These are phyloP conservation scores for Ploettnerulaceae sp. DNA, from an alignment of 2,329 filamentous ascomycete species.

Conservation along the genomic window DNA sequence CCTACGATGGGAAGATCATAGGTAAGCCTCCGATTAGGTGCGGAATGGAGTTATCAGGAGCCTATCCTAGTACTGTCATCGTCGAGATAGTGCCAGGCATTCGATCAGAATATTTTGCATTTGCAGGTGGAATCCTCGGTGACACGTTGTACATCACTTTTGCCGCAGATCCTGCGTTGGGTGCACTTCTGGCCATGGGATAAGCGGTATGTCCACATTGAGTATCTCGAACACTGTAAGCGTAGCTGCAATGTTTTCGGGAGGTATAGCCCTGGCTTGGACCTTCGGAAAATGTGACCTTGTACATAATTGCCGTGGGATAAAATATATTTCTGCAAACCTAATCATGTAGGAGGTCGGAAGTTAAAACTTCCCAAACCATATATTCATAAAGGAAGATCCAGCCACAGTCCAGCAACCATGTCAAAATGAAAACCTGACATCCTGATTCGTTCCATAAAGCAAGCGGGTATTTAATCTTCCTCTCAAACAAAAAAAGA, in stretches of 20 bases:
- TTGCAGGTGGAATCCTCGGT: slow-evolving; percentile 50
- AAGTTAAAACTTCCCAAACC: too few relatives aligned
- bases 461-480: background rate
- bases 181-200: slow-evolving; percentile 62
- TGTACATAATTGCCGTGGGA: background rate
- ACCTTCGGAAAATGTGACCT: background rate
- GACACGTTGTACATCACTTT: slow-evolving; percentile 40
- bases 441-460: background rate
- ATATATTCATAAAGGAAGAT: too few relatives aligned
- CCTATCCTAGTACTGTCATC: slow-evolving; percentile 60
- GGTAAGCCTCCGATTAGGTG: slow-evolving; percentile 56
- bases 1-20: slow-evolving; percentile 61
- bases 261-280: slow-evolving; percentile 37
- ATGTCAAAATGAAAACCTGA: background rate
- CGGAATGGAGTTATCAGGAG: slow-evolving; percentile 62
- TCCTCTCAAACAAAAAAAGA: background rate
- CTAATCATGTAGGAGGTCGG: background rate
- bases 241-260: slow-evolving; percentile 50
- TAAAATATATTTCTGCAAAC: background rate
- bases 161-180: slow-evolving; percentile 31
- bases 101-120: slow-evolving; percentile 44
- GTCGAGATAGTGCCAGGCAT: slow-evolving; percentile 53
- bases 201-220: slow-evolving; percentile 57
- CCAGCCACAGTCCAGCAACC: background rate
- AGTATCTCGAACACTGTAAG: slow-evolving; percentile 57